phyloP scores from a whole-genome alignment of 306 rosid species.

The Trichosanthes cucumerina region DNA sequence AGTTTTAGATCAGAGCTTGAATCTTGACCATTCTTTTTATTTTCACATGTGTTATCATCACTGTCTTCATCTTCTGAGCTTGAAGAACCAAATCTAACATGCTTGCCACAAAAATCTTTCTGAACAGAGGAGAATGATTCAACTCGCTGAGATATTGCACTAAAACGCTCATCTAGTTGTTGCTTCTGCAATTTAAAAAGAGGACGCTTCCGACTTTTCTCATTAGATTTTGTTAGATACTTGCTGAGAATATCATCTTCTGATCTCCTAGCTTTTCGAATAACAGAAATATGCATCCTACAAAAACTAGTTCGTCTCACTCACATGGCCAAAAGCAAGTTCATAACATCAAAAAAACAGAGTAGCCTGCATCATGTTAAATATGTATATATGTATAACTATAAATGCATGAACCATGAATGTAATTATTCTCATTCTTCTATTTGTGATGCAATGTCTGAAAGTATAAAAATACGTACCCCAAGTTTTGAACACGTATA shows the following conservation, averaged over 20 bases:
- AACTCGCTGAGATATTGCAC: conserved; percentile 60
- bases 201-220: conserved; percentile 23
- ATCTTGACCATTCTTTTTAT: conserved; percentile 20
- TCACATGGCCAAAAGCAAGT: background rate
- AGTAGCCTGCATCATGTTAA: conserved; percentile 3
- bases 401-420: background rate
- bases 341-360: conserved; percentile 2
- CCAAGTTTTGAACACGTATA: conserved; percentile 57
- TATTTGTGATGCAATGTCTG: background rate
- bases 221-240: conserved; percentile 13
- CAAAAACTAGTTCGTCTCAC: background rate
- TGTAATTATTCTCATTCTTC: background rate
- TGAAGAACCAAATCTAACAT: conserved; percentile 52
- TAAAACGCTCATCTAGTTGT: conserved; percentile 49
- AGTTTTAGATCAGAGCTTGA: conserved; percentile 19
- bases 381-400: background rate
- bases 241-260: conserved; percentile 27
- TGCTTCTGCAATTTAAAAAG: conserved; percentile 36
- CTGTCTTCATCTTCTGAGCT: conserved; percentile 54
- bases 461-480: conserved; percentile 42
- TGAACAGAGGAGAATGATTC: conserved; percentile 52
- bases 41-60: conserved; percentile 28
- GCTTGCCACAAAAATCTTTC: conserved; percentile 51
- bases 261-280: conserved; percentile 37
- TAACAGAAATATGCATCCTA: conserved; percentile 47